Evolutionary conservation across 1,284 basidiomycete species (phyloP).

Genomic region (Pseudozyma sp.): DNA sequence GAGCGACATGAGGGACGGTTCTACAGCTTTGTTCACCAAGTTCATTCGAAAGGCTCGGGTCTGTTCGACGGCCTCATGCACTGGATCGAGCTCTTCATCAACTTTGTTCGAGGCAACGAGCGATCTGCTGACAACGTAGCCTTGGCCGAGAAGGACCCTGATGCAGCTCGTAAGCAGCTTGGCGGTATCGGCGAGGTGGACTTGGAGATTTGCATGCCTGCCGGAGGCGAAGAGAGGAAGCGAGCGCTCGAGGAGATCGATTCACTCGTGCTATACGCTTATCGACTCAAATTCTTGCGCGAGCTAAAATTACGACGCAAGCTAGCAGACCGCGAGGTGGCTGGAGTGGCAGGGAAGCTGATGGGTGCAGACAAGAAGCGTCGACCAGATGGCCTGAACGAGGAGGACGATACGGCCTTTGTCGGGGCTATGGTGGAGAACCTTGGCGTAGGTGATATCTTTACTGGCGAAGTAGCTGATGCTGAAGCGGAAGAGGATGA

Average conservation of each 20-base stretch:
- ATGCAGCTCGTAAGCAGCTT: constrained; percentile 9
- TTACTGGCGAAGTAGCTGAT: constrained; percentile 62
- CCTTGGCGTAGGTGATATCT: constrained; percentile 64
- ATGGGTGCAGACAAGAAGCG: constrained; percentile 38
- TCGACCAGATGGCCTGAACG: constrained; percentile 41
- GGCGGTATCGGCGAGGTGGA: constrained; percentile 62
- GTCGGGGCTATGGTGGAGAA: constrained; percentile 64
- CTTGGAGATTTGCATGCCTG: constrained; percentile 64
- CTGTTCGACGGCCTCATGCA: constrained; percentile 93
- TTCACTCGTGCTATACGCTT: constrained; percentile 61
- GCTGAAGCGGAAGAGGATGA: constrained; percentile 65
- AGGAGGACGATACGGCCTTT: constrained; percentile 60
- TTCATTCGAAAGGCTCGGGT: constrained; percentile 94
- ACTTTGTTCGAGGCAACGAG: constrained; percentile 88
- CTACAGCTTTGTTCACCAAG: constrained; percentile 97
- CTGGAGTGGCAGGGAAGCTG: constrained; percentile 50
- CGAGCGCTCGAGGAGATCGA: constrained; percentile 64
- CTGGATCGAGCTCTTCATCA: constrained; percentile 96
- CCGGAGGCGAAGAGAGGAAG: constrained; percentile 53
- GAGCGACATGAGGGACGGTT: constrained; percentile 94
- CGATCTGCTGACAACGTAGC: constrained; percentile 71
- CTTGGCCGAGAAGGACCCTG: constrained; percentile 68
- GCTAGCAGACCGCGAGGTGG: constrained; percentile 57
- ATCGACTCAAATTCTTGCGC: constrained; percentile 64
- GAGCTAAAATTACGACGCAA: constrained; percentile 63